Evolutionary conservation across 1,284 basidiomycete genomes (phyloP), one percentile per base, ranked within the genome.

Genomic region (Sanghuangporus weigelae): DNA sequence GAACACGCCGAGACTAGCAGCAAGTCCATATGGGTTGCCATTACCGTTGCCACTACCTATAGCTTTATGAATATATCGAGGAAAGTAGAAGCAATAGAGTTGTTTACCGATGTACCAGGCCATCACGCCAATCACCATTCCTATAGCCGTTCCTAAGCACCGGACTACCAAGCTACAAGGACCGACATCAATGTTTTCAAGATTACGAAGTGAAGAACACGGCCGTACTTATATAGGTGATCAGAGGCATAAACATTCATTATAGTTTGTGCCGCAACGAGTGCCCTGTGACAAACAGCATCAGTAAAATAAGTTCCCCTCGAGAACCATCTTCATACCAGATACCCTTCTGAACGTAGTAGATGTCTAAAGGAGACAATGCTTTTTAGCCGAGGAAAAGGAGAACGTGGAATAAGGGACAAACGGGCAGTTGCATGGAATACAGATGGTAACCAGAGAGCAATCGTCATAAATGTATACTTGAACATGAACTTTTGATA

Each of bases 181-280:
- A 31, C 26, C 3, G 26, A 0, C 26, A 5, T 31, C 3, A 31
- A 31, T 31, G 26, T 5, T 5, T 31, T 31, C 3, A 31, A 4
- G 3, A n/a, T 12, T 44, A 14, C 35, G 36, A 74, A 74, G 3
- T 64, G 63, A 48, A 75, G 67, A 23, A 70, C 11, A 19, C 16
- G 8, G 66, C 31, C 70, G 31, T 75, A 84, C 73, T 80, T 79
- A 68, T 74, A 78, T 14, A 88, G 78, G 69, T 88, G 86, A 68
- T 89, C 85, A 10, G 84, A 84, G 0, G 82, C 79, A 64, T 81
- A 85, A 12, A 87, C 78, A 48, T 82, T 85, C 57, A 89, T 68
- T 1, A 83, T 85, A 0, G 83, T 85, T 68, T 89, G 86, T 0
- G 84, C 79, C 84, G 87, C 88, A 70, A 87, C 86, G 60, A 87